Base-by-base conservation (phyloP, 2,329 filamentous ascomycete genomes). In the Talaromyces marneffei region DNA sequence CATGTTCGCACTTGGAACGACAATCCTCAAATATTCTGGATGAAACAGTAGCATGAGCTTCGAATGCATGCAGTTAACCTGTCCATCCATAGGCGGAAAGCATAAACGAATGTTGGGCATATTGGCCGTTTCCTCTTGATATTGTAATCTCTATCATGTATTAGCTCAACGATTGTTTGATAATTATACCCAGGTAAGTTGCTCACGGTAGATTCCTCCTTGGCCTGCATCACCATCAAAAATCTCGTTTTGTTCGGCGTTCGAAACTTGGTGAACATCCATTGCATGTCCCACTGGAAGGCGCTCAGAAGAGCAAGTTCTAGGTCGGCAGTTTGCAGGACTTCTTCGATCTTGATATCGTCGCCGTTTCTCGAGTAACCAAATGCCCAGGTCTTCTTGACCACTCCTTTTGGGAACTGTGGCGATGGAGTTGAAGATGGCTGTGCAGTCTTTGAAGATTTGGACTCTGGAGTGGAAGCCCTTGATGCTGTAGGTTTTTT, bases 11-110 rank as follows among this genome's bases (percentile, higher is more conserved):
- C 88, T 93, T 0, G 94, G 92, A 1, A 97, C 80, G 1, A 89
- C 93, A 48, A 99, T 81, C 6, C 94, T 85, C 16, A 97, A 75
- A 71, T 92, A 87, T 1, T 77, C 77, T 0, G 83, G 77, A 67
- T 91, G 90, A 68, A 92, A 93, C n/a, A 97, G 81, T 1, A 97
- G 76, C 83, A 96, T 92, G 46, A 97, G 80, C 72, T 99, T 97
- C 55, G 91, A 96, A 74, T 97, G 94, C 92, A 97, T 96, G 68
- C 83, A 87, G 25, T 87, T 88, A 5, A 85, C 77, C 52, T 84
- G 79, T 1, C 85, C 84, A 42, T 85, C 80, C 90, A 97, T 93
- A 2, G 83, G 83, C 16, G 93, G 93, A 70, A 97, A 96, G 71
- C 90, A 92, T 60, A 87, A 67, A 20, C 84, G 84, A 60, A 95